phyloP scores from a whole-genome alignment of 2,329 filamentous ascomycete genomes.

The Emmonsia crescens region DNA sequence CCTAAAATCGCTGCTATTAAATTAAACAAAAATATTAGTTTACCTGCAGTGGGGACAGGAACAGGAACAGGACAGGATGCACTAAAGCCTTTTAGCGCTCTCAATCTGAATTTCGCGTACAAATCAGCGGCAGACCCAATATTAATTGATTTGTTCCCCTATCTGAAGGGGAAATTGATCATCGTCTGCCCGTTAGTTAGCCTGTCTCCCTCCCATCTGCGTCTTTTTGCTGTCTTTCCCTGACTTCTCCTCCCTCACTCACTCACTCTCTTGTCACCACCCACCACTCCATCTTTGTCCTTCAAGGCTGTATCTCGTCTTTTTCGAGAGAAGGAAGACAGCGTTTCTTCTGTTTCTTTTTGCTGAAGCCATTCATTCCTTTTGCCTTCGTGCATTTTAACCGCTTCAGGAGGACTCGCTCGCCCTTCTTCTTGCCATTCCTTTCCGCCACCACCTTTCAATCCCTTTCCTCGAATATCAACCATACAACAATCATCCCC shows the following conservation, averaged over 20 bases:
- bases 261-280: too few relatives aligned
- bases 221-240: neutral
- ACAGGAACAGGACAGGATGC: neutral
- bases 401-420: neutral
- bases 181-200: neutral
- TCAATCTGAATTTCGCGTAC: neutral
- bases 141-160: neutral
- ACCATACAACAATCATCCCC: neutral
- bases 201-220: neutral
- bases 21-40: too few relatives aligned
- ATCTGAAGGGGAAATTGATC: neutral
- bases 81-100: neutral
- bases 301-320: neutral
- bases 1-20: neutral
- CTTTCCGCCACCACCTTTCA: neutral
- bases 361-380: neutral
- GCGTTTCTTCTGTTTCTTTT: neutral
- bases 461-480: neutral
- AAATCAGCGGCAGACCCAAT: neutral
- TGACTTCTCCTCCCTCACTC: neutral
- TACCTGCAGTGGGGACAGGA: too few relatives aligned
- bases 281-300: neutral
- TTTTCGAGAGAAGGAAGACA: conserved; percentile 1
- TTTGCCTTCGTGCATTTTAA: conserved; percentile 1
- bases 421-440: neutral